Conservation (phyloP, 2,329 filamentous ascomycete species). For the Phoma sp. region DNA sequence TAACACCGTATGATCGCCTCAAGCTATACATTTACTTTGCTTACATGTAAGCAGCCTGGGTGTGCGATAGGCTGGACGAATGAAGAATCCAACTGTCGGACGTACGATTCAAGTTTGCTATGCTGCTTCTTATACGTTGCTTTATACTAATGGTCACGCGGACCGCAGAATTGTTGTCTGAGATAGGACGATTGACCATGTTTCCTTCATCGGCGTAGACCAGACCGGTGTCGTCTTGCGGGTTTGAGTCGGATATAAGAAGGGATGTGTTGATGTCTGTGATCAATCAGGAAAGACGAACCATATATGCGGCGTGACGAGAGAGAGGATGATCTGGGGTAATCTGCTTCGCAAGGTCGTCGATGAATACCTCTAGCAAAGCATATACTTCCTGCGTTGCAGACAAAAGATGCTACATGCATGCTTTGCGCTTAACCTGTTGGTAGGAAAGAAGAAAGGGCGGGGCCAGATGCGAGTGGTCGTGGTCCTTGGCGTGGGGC, state of each 20-base stretch:
- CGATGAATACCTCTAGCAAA: constrained; percentile 18
- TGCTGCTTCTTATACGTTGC: background rate
- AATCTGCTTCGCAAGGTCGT: constrained; percentile 13
- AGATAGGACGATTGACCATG: background rate
- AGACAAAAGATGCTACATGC: too few species aligned
- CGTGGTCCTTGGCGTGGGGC: constrained; percentile 2
- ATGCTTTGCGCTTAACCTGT: too few species aligned
- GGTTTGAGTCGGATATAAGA: constrained; percentile 5
- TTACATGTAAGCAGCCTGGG: background rate
- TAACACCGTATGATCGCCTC: constrained; percentile 15
- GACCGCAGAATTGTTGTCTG: background rate
- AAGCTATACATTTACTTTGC: background rate
- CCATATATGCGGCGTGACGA: constrained; percentile 15
- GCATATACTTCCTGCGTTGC: constrained; percentile 10
- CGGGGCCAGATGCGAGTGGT: background rate
- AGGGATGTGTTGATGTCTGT: background rate
- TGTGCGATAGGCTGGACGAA: background rate
- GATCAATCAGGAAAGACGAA: constrained; percentile 7
- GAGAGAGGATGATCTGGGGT: constrained; percentile 17
- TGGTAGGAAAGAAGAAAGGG: background rate
- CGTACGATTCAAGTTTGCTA: constrained; percentile 20
- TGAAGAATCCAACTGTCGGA: background rate
- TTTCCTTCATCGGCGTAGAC: constrained; percentile 2
- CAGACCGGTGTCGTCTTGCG: constrained; percentile 22
- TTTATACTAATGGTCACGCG: background rate